Base-by-base conservation (phyloP, 768 basidiomycete genomes). In the Phanerochaete carnosa region DNA sequence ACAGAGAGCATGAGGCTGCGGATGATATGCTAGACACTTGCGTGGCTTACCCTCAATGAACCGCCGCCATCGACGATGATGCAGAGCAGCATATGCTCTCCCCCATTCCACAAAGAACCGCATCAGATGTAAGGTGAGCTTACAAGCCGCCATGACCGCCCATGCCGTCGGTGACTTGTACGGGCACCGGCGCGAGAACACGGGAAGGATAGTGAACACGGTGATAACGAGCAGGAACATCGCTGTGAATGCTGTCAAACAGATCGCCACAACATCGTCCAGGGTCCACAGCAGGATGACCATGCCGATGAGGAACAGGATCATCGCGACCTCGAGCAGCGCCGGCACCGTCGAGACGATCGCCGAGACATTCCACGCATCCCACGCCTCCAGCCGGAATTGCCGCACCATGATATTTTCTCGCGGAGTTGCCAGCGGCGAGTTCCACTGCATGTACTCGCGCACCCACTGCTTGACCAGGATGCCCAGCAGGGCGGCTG, bases 241-340 rank as follows among this genome's bases (percentile, higher is more conserved):
- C 23, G 50, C 15, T 7, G 39, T 45, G 7, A 29, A 26, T 2
- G 30, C 26, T 2, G 58, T 59, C 4, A 59, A n/a, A n/a, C 35
- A 29, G 35, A 29, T 45, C 1, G 58, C 51, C 32, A 59, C 49
- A 9, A 45, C 28, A 37, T 16, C 39, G 50, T 53, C 45, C 3
- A 59, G 35, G 1, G 58, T 59, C 58, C 58, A 59, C 15, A 59
- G 35, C 0, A 59, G 50, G 32, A 53, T 19, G 22, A 53, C 29
- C 1, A 59, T 51, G 33, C 58, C 58, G 15, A 23, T 16, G 12
- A 59, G 39, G 37, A 59, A 59, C 22, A 53, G 28, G 0, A 32
- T 29, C 50, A 59, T 35, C 4, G 58, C 49, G 12, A 32, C 9
- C 35, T 59, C 50, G 16, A 53, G 25, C 33, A 59, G 37, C 8